Base-by-base conservation (phyloP, 129 eudicot species). In the Smallanthus sonchifolius region DNA sequence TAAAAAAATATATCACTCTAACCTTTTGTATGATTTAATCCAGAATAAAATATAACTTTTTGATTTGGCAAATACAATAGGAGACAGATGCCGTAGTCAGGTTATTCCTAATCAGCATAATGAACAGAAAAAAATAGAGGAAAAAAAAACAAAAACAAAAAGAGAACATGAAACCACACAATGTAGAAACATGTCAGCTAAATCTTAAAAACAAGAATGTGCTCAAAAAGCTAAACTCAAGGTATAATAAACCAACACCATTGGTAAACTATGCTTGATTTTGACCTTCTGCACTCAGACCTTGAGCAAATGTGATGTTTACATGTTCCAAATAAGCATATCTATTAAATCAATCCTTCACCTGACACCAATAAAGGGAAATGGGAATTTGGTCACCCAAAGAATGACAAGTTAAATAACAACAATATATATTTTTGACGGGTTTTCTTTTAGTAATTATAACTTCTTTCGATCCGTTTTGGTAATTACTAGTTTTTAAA, bases 301-400 rank as follows among this genome's bases (percentile, higher is more conserved):
- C 42, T 70, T 72, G 10, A 32, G 72, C 37, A 56, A 56, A 66
- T 69, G 30, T 24, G 30, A 24, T 24, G 30, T 24, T 64, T 75
- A 63, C 69, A 44, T 34, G 39, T 45, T 38, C 57, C 45, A 34
- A 10, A 34, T 13, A 57, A 44, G 13, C 2, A 6, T 24, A 24
- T 74, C 70, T 69, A 35, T 75, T 76, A 87, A 24, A 78, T 79
- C 85, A 89, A 81, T 55, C 90, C 96, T 69, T 89, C 92, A 59
- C 96, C 96, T 86, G 86, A 80, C 49, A 78, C n/a, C 63, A 64
- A 52, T 8, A 57, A 39, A 63, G 19, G 68, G 47, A 42, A 76
- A 69, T 38, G 9, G 45, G 61, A 34, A 45, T 19, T 10, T 65
- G 52, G 14, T 60, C 43, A 72, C 7, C 32, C 6, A 70, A 37